phyloP scores from a whole-genome alignment of 352 stramenopile genomes.

The Pythium rhizo-oryzae region DNA sequence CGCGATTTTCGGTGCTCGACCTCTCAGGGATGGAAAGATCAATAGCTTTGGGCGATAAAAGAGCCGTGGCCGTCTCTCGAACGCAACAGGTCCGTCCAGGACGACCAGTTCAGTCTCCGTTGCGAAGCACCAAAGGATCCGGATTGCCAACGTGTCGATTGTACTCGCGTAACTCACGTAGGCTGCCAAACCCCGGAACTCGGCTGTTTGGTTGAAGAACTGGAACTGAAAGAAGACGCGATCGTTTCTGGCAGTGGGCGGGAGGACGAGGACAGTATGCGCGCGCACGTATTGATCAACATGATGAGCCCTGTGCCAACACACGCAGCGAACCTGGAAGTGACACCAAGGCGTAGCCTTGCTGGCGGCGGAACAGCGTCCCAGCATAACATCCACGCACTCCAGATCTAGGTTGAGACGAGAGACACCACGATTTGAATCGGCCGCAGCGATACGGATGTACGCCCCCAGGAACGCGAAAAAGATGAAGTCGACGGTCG shows the following conservation, averaged over 20 bases:
- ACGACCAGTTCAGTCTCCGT: constrained; percentile 5
- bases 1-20: no score
- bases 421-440: no score
- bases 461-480: no score
- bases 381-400: no score
- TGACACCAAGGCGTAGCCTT: background rate
- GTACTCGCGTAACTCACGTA: constrained; percentile 4
- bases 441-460: no score
- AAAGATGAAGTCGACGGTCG: no score
- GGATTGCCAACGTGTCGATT: constrained; percentile 2
- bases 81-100: background rate
- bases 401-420: no score
- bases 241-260: background rate
- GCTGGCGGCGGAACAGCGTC: no score
- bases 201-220: background rate
- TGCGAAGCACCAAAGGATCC: background rate
- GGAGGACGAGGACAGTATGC: background rate
- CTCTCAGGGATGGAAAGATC: no score
- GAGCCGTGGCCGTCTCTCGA: background rate
- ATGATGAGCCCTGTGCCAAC: background rate
- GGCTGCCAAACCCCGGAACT: background rate
- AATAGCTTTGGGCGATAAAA: no score
- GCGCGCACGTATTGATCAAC: background rate
- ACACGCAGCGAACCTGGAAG: background rate
- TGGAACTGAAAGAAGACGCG: background rate